Evolutionary conservation across 2,329 filamentous ascomycete species (phyloP), one percentile per base, ranked within the genome.

Genomic region (Didymella sp.): DNA sequence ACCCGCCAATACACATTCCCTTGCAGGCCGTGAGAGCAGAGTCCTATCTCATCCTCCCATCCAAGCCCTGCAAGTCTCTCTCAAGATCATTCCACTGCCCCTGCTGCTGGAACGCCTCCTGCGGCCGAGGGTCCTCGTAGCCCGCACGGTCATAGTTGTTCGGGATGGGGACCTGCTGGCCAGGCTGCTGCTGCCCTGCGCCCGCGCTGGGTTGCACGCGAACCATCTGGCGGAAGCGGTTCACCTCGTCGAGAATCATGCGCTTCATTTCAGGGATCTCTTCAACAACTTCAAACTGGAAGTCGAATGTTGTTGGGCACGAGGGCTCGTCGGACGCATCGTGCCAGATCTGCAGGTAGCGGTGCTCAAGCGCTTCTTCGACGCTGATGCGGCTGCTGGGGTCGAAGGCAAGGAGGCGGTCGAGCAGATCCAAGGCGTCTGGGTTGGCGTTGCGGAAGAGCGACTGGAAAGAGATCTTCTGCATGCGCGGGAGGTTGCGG

Each of bases 391-490:
- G 92, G 63, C 89, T 89, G 12, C 91, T 92, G 0, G 95, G 95
- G 75, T 99, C 95, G 76, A 99, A 99, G 19, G 95, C 92, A 37
- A 99, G 87, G 94, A 99, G 98, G 75, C 89, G 90, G 81, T 99
- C 93, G 57, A 99, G 87, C 12, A 99, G 87, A 74, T 98, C 92
- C 59, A 99, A 87, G 2, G 95, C 94, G 73, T 98, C 93, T 3
- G 93, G 92, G 81, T 98, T 99, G 72, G 95, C 95, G 74, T 92
- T 89, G 61, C 91, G 91, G 85, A 99, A 99, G 37, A 98, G 87
- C 47, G 85, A 84, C 51, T 88, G 86, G 85, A 98, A 99, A 13
- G 89, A 84, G 73, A 95, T 90, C 84, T 98, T 98, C 66, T 90
- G 87, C 93, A 96, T 97, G 78, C 85, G 94, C 1, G 92, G 93